Evolutionary conservation across 495 filamentous ascomycete species (phyloP), one percentile per base, ranked within the genome.

Genomic region (Hyaloscypha finlandica): DNA sequence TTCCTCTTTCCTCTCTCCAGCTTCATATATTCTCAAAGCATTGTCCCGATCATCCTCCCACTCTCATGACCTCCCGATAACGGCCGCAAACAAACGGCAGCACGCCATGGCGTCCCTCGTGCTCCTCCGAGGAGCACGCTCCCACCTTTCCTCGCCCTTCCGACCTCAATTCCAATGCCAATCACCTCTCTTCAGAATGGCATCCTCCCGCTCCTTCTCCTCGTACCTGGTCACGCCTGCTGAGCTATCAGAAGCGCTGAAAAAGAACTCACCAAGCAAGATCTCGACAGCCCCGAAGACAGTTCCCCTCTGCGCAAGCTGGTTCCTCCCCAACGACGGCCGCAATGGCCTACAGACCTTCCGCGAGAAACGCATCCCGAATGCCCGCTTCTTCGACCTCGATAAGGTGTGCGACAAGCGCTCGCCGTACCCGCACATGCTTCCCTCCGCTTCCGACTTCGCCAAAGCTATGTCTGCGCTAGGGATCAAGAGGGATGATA

Each of bases 361-460:
- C 83, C 83, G 84, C 65, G 81, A 89, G 71, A 84, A 84, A 69
- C 90, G 91, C 54, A 93, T 99, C 67, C 93, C 94, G 0, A 85
- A 85, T 67, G 88, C 95, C 2, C 89, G 93, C n/a, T 99, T 98
- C 85, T 99, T 99, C 76, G 92, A 98, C 77, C 82, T 99, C 29
- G 96, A 99, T 77, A 90, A 83, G 35, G 84, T 97, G 71, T 94
- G 93, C 68, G 96, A 98, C 74, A 86, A 86, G 71, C 85, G 86
- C 69, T 96, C 91, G 39, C 90, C 91, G 8, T 99, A 97, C 74
- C 94, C 95, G 14, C 95, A 99, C 76, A 99, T 99, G 95, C 90
- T 99, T 8, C 96, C 96, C 4, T 89, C 83, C 22, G 81, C 90
- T 19, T 85, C 90, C 68, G 81, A 85, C 35, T 98, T 98, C 76